phyloP scores from a whole-genome alignment of 1,284 basidiomycete genomes.

The Leccinum fuscescens region DNA sequence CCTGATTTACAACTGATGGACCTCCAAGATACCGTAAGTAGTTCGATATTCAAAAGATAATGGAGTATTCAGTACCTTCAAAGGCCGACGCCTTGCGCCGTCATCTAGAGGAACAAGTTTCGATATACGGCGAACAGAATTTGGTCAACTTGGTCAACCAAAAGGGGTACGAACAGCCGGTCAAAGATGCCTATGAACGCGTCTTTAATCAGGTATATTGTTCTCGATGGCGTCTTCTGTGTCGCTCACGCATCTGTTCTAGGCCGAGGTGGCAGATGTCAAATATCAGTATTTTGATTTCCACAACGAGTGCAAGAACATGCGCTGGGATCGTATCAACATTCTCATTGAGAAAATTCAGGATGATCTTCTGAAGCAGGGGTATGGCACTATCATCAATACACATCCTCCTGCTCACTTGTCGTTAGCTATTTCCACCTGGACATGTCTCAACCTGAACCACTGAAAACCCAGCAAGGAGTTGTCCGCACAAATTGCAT shows the following conservation, averaged over 20 bases:
- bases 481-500: constrained; percentile 86
- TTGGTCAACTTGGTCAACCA: constrained; percentile 95
- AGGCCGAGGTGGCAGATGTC: constrained; percentile 67
- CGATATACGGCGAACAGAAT: constrained; percentile 77
- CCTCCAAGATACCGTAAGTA: constrained; percentile 72
- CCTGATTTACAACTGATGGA: constrained; percentile 98
- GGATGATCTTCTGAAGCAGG: constrained; percentile 71
- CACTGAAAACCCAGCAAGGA: constrained; percentile 61
- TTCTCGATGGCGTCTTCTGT: neutral
- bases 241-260: constrained; percentile 4
- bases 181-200: constrained; percentile 95
- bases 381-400: constrained; percentile 43
- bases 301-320: constrained; percentile 92
- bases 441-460: constrained; percentile 43
- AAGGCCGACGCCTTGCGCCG: constrained; percentile 70
- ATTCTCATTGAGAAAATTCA: constrained; percentile 79
- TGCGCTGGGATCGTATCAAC: constrained; percentile 93
- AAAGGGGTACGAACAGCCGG: constrained; percentile 90
- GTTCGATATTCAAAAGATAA: constrained; percentile 7
- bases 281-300: constrained; percentile 98
- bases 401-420: neutral
- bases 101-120: constrained; percentile 78
- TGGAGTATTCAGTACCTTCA: constrained; percentile 4
- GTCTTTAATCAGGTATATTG: constrained; percentile 59
- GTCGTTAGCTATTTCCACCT: constrained; percentile 71